Evolutionary conservation across 805 yeast genomes (phyloP).

Genomic region (Kazachstania africana): DNA sequence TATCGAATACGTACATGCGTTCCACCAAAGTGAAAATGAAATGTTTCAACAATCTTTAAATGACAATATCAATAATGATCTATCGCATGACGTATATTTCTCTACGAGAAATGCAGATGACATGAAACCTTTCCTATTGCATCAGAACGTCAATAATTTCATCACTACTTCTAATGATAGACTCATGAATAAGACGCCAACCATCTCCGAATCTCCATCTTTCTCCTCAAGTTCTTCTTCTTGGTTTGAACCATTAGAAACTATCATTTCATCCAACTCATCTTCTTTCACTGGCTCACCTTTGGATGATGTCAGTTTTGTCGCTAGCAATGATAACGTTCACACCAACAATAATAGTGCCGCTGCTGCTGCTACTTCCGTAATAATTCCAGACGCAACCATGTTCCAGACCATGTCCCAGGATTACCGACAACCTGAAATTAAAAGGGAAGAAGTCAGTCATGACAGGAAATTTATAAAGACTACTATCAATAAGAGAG

Average conservation of each 20-base stretch:
- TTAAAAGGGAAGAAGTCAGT: neutral
- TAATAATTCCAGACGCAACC: neutral
- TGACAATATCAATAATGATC: too few species aligned
- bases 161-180: too few species aligned
- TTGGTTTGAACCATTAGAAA: conserved; percentile 14
- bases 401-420: too few species aligned
- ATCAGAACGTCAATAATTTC: too few species aligned
- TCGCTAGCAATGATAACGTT: neutral
- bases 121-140: neutral
- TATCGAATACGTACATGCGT: too few species aligned
- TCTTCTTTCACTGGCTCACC: conserved; percentile 10
- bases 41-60: too few species aligned
- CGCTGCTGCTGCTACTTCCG: neutral
- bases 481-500: too few species aligned
- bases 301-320: neutral
- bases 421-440: neutral
- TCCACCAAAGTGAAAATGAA: too few species aligned
- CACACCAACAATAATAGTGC: neutral
- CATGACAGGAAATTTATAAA: neutral
- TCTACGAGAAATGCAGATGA: too few species aligned
- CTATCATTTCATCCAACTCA: conserved; percentile 9
- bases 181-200: too few species aligned
- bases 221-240: conserved; percentile 5
- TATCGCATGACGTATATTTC: too few species aligned
- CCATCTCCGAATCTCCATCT: neutral